Evolutionary conservation across 2,329 filamentous ascomycete species (phyloP), one percentile per base, ranked within the genome.

Genomic region (Aspergillus glaucus): DNA sequence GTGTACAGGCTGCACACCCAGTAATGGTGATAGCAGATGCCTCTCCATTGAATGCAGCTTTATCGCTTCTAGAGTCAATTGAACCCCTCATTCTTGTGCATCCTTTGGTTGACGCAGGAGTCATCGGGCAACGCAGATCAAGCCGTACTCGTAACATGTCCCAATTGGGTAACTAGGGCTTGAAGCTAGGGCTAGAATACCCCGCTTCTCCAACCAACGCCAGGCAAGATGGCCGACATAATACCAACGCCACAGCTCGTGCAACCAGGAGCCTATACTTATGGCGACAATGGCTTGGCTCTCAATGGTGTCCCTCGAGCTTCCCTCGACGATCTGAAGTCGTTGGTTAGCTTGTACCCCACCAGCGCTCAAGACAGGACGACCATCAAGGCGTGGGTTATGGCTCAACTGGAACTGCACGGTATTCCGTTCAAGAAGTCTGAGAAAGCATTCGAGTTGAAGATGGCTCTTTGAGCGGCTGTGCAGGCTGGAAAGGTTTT

Each of bases 331-430:
- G 10, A 37, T n/a, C 34, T 37, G 34, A 37, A 37, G 15, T 7
- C 6, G 15, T 10, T n/a, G 15, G 12, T 36, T 37, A 4, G 34
- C 34, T 6, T 6, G 8, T n/a, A 3, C 15, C 39, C 39, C 5
- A 21, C 46, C 9, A 34, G 3, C 9, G 10, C 26, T 44, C 46
- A 40, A 3, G 15, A 21, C n/a, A 32, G 14, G 9, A 12, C 37
- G n/a, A 39, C 46, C 6, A 44, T 39, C 17, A 47, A 47, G 19
- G 15, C 15, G 30, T 47, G 46, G 46, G 24, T 47, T 9, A 47
- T 26, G 32, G 46, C 46, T 10, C 37, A 47, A 15, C 34, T 47
- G 17, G 24, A 15, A 9, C 46, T 47, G 3, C 22, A 47, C 17
- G 46, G 24, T 8, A 44, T 47, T 14, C 46, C 46, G 7, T 44